Conservation (phyloP, 306 rosid species). For the Cyamopsis tetragonoloba region DNA sequence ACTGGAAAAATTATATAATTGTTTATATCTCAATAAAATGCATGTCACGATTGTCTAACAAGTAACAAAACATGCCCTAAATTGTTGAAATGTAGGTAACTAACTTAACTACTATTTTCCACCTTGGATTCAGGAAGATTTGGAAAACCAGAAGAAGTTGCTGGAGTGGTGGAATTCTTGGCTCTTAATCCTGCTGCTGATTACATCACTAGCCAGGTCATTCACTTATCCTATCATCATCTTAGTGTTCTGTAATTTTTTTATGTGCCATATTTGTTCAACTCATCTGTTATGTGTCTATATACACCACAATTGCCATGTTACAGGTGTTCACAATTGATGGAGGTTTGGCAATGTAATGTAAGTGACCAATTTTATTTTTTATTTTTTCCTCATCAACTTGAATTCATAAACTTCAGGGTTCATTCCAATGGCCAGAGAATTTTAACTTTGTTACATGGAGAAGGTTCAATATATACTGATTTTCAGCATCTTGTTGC, state of each 20-base stretch:
- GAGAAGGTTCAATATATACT: constrained; percentile 12
- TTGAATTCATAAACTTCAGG: not conserved
- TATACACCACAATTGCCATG: constrained; percentile 13
- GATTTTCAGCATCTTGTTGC: constrained; percentile 11
- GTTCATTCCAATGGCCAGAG: constrained; percentile 2
- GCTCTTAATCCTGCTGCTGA: constrained; percentile 77
- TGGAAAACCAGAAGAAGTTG: constrained; percentile 89
- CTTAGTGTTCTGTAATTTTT: not conserved
- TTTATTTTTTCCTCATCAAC: not conserved
- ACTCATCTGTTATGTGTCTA: not conserved
- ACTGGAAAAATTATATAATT: no score
- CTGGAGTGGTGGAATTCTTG: constrained; percentile 86
- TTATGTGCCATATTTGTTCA: not conserved
- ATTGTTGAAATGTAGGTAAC: not conserved
- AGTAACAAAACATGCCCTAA: no score
- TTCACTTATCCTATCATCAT: not conserved
- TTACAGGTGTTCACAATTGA: constrained; percentile 70
- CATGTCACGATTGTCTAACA: no score
- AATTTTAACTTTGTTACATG: constrained; percentile 19
- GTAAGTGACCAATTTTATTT: not conserved
- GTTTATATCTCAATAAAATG: no score
- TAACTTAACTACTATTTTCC: not conserved
- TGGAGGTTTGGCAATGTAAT: constrained; percentile 84
- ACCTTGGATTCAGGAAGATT: constrained; percentile 54
- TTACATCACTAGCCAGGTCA: constrained; percentile 88